Evolutionary conservation across 2,329 filamentous ascomycete genomes (phyloP), one percentile per base, ranked within the genome.

Genomic region (Penicillium sp.): DNA sequence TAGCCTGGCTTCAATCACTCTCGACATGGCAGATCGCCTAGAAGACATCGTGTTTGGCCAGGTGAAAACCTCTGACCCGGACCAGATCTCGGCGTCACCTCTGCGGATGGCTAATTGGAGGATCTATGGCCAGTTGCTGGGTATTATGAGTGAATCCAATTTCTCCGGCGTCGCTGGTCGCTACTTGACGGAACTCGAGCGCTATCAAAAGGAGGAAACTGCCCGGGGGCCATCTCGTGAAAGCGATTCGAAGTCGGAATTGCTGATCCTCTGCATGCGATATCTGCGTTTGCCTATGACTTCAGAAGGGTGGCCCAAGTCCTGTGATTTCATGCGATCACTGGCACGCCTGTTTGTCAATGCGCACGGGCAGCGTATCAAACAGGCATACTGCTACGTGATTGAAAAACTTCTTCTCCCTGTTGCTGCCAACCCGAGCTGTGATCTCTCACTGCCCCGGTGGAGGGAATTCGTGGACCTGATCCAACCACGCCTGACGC

Each of bases 31-130:
- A 57, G 90, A 94, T 58, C 93, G 95, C 63, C 80, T 99, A 5
- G 93, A 97, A 70, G 90, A 87, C 60, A 96, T 99, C 57, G 96
- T 99, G 52, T 99, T 97, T 71, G 88, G 88, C n/a, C 94, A 97
- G 71, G 80, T 99, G 10, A 95, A 92, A 68, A 89, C 88, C 44
- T 88, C 91, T 8, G 92, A 97, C 57, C 86, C 89, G 0, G 91
- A 96, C 8, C 86, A 92, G 66, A 80, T 87, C 9, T 68, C 74
- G 12, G 70, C 70, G 3, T 96, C 91, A 0, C 86, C 90, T 0
- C 79, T 97, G 25, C 91, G 91, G 61, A 86, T 94, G 74, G 90
- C 94, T 15, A 99, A 99, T 66, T 99, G 93, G 93, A 89, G 90
- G 56, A 86, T 99, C 3, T 97, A 97, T 70, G 88, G 91, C 21